Evolutionary conservation across 805 yeast species (phyloP).

Genomic region (Naumovozyma dairenensis): DNA sequence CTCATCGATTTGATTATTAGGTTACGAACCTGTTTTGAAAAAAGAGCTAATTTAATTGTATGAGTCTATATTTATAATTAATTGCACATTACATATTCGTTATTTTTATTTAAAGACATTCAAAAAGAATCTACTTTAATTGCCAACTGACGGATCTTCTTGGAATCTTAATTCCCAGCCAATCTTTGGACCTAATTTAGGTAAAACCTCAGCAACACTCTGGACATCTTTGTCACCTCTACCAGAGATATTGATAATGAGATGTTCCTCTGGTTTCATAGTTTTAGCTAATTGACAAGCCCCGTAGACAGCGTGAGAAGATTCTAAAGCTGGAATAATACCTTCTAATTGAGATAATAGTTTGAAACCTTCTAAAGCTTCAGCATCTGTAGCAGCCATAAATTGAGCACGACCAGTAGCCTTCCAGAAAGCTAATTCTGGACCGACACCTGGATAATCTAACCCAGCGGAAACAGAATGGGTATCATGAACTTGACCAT

Average conservation of each 20-base stretch:
- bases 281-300: constrained; percentile 82
- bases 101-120: no score
- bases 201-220: constrained; percentile 90
- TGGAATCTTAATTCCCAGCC: constrained; percentile 95
- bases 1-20: no score
- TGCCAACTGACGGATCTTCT: constrained; percentile 25
- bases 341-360: constrained; percentile 89
- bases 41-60: no score
- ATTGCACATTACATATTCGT: no score
- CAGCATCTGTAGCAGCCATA: constrained; percentile 88
- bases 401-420: constrained; percentile 86
- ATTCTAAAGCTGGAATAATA: constrained; percentile 95
- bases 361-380: constrained; percentile 86
- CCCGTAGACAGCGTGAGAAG: constrained; percentile 92
- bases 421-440: constrained; percentile 94
- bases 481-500: constrained; percentile 96
- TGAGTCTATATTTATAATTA: no score
- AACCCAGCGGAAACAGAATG: constrained; percentile 97
- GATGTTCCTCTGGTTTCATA: constrained; percentile 65
- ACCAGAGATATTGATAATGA: constrained; percentile 87
- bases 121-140: no score
- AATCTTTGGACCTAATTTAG: constrained; percentile 79
- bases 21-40: no score
- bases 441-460: constrained; percentile 99
- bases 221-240: constrained; percentile 99